Evolutionary conservation across 2,329 filamentous ascomycete species (phyloP).

Genomic region (Didymella arachidicola): DNA sequence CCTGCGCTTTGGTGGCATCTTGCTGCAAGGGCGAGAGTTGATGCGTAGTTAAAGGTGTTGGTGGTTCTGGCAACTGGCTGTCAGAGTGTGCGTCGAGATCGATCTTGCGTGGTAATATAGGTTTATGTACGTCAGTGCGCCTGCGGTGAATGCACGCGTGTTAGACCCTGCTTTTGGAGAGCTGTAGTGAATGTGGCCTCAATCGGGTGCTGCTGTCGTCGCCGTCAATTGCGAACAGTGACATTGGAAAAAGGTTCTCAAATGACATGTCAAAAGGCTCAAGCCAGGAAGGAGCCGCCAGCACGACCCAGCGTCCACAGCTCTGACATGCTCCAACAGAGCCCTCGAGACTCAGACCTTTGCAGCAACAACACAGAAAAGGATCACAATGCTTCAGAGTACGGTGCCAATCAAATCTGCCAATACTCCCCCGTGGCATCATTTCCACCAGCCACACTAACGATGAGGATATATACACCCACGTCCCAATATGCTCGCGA

Average conservation of each 20-base stretch:
- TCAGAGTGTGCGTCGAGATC: background rate
- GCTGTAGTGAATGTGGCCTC: background rate
- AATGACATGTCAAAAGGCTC: background rate
- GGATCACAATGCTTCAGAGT: background rate
- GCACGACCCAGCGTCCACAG: background rate
- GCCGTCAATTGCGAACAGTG: background rate
- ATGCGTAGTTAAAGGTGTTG: background rate
- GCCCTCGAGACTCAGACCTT: background rate
- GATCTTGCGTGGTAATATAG: background rate
- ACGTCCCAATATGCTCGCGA: background rate
- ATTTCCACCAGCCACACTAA: background rate
- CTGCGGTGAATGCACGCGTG: conserved; percentile 5
- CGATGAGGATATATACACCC: conserved; percentile 14
- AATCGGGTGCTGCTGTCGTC: background rate
- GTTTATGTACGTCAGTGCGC: conserved; percentile 1
- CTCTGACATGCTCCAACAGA: background rate
- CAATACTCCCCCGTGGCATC: background rate
- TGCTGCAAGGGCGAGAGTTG: background rate
- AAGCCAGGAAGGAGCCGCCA: background rate
- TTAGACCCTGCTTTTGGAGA: background rate
- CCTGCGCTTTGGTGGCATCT: conserved; percentile 15
- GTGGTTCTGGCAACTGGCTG: background rate
- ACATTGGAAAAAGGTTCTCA: no score
- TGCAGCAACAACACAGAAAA: background rate
- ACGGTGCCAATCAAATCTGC: background rate